Base-by-base conservation (phyloP, 83 land plant genomes). In the Picea abies region DNA sequence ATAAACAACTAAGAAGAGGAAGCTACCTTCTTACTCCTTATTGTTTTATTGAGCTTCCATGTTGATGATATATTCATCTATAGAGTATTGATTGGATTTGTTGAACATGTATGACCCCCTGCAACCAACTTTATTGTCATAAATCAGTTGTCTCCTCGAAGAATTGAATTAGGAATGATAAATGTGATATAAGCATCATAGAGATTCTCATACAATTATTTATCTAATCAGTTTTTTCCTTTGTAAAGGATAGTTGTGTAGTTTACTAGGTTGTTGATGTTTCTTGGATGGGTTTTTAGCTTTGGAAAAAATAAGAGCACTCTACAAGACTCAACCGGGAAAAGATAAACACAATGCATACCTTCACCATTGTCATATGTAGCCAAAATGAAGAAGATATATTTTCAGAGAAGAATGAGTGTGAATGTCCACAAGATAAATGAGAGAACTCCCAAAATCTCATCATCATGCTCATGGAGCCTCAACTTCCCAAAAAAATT, bases 351-450 rank as follows among this genome's bases (percentile, higher is more conserved):
- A 29, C n/a, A 60, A 60, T 5, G 4, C 4, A 10, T 88, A 88
- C 90, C 90, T 88, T 88, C 90, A 26, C 90, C 90, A 79, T 83
- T 88, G 83, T 88, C 90, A 80, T 88, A 81, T 19, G 90, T 88
- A 23, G 82, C 52, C 25, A 88, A 37, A 3, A 88, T 88, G 14
- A 88, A 60, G 41, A 81, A 65, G 17, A 86, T 64, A 73, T 88
- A 88, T 65, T 88, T 88, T 39, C 65, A 67, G 26, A 88, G 83
- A 26, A 88, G 90, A 41, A 88, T 81, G 39, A 88, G 83, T 12
- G 87, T 85, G 25, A 88, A 76, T 5, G 90, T 88, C 87, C 87
- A 88, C 32, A 88, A 80, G n/a, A n/a, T n/a, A n/a, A n/a, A n/a
- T n/a, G n/a, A n/a, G 14, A 88, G 83, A 37, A 85, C 88, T 10